Evolutionary conservation across 495 filamentous ascomycete species (phyloP).

Genomic region (Coniosporium apollinis): DNA sequence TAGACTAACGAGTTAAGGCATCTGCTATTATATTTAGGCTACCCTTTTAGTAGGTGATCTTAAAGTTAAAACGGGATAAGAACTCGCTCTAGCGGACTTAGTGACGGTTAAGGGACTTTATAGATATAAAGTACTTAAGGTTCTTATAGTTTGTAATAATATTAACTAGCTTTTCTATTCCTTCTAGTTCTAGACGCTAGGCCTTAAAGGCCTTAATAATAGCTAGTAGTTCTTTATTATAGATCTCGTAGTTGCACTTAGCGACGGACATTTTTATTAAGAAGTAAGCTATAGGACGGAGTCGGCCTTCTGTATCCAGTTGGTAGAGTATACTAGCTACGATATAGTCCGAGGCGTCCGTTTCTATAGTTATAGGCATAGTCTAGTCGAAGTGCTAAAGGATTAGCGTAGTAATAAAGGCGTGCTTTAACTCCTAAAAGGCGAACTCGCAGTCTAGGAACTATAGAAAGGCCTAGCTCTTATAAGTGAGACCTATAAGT

Average conservation of each 20-base stretch:
- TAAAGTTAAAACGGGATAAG: constrained; percentile 6
- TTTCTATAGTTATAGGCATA: constrained; percentile 1
- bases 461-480: neutral
- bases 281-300: constrained; percentile 5
- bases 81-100: constrained; percentile 2
- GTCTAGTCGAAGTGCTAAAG: constrained; percentile 1
- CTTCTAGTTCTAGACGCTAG: constrained; percentile 1
- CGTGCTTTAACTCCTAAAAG: constrained; percentile 2
- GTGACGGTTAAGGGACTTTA: constrained; percentile 1
- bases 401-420: constrained; percentile 3
- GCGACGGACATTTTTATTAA: constrained; percentile 1
- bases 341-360: constrained; percentile 1
- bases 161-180: neutral
- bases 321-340: constrained; percentile 1
- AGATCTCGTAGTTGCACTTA: constrained; percentile 6
- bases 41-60: neutral
- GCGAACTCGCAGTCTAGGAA: neutral
- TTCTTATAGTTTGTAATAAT: constrained; percentile 10
- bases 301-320: neutral
- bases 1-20: neutral
- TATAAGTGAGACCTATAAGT: constrained; percentile 4
- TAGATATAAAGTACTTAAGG: constrained; percentile 5
- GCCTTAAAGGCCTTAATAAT: constrained; percentile 6
- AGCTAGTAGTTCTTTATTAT: constrained; percentile 6
- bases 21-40: neutral